phyloP scores from a whole-genome alignment of 208 protist genomes.

The Leishmania lainsoni region DNA sequence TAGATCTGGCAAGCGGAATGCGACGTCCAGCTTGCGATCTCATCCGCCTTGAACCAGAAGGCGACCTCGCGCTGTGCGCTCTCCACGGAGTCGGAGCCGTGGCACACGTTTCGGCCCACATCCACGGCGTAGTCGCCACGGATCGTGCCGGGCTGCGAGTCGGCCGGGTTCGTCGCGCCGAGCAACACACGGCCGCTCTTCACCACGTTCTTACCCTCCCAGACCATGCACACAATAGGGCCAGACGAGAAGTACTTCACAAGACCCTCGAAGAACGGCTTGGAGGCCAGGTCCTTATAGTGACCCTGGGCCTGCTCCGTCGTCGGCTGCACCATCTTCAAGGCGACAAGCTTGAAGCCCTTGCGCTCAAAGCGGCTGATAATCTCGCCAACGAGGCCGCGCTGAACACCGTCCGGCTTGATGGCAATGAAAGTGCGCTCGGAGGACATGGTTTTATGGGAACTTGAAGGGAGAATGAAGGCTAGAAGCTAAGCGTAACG shows the following conservation, averaged over 20 bases:
- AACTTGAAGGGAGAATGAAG: neutral
- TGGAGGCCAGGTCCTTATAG: slow-evolving; percentile 89
- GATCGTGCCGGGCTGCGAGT: slow-evolving; percentile 96
- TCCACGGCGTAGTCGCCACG: slow-evolving; percentile 96
- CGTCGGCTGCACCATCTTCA: slow-evolving; percentile 92
- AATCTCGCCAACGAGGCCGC: slow-evolving; percentile 94
- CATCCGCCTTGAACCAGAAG: slow-evolving; percentile 96
- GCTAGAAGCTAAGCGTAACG: neutral
- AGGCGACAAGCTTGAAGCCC: slow-evolving; percentile 95
- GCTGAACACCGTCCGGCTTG: slow-evolving; percentile 96
- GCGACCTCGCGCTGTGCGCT: slow-evolving; percentile 95
- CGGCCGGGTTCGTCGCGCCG: slow-evolving; percentile 95
- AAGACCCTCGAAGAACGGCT: slow-evolving; percentile 95
- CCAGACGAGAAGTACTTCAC: slow-evolving; percentile 96
- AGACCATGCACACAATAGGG: slow-evolving; percentile 98
- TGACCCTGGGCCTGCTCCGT: slow-evolving; percentile 85
- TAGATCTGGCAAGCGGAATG: slow-evolving; percentile 85
- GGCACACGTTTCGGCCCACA: slow-evolving; percentile 97
- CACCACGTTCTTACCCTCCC: slow-evolving; percentile 96
- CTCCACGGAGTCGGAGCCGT: slow-evolving; percentile 96
- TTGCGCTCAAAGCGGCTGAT: slow-evolving; percentile 95
- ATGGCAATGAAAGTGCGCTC: slow-evolving; percentile 97
- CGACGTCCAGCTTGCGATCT: slow-evolving; percentile 85
- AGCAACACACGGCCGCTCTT: slow-evolving; percentile 94
- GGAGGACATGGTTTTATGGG: slow-evolving; percentile 41